phyloP scores from a whole-genome alignment of 2,329 filamentous ascomycete genomes.

The Hortaea sp. region DNA sequence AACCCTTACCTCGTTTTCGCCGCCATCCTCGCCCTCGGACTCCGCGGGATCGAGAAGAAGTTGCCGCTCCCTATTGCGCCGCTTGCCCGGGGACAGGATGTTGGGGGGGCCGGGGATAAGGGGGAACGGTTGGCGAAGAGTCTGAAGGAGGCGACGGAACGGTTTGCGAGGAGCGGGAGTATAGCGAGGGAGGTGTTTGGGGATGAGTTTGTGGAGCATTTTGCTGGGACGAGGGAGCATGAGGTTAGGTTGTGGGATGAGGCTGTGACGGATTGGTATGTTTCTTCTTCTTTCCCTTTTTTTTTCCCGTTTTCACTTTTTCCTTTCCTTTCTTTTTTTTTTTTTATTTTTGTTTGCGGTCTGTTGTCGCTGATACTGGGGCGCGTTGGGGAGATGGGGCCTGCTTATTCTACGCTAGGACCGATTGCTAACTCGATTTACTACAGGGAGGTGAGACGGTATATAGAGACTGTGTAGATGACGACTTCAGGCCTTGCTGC shows the following conservation, averaged over 20 bases:
- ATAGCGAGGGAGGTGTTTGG: constrained; percentile 91
- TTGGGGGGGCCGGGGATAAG: constrained; percentile 60
- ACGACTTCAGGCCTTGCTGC: too few relatives aligned
- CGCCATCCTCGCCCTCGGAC: constrained; percentile 77
- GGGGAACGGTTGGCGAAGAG: constrained; percentile 74
- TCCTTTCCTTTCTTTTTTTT: not conserved
- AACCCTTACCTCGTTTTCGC: constrained; percentile 83
- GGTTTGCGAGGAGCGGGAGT: constrained; percentile 68
- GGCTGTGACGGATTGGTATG: constrained; percentile 91
- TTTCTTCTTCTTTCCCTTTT: constrained; percentile 17
- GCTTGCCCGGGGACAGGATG: constrained; percentile 72
- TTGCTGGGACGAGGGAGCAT: constrained; percentile 81
- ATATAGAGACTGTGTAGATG: constrained; percentile 30
- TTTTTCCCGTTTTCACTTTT: not conserved
- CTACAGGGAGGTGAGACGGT: constrained; percentile 27
- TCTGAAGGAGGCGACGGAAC: constrained; percentile 70
- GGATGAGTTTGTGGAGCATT: constrained; percentile 93
- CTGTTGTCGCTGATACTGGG: too few relatives aligned
- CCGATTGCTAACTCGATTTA: not conserved
- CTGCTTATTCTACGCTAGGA: too few relatives aligned
- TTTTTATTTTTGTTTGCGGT: too few relatives aligned
- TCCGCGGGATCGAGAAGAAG: constrained; percentile 87
- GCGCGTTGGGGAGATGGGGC: too few relatives aligned
- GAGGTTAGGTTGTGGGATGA: constrained; percentile 89
- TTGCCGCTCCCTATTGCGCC: constrained; percentile 73